Base-by-base conservation (phyloP, 768 basidiomycete species). In the Macrolepiota albuminosa region DNA sequence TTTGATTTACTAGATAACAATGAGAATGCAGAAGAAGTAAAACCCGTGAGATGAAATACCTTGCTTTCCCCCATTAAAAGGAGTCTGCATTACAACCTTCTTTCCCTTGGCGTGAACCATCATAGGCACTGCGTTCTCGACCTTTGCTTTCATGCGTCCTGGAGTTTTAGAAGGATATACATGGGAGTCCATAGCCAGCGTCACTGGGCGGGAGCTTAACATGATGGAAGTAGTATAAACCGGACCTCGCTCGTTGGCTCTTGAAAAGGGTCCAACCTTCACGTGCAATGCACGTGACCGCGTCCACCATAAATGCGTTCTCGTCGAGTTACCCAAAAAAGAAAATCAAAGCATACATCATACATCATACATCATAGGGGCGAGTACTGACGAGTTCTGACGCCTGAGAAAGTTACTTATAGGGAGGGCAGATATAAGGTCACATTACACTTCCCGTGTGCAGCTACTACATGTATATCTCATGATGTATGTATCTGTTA, bases 81-180 rank as follows among this genome's bases (percentile, higher is more conserved):
- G 76, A 9, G 77, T 76, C 43, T 67, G 69, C 24, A 68, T 64
- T 26, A 71, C 56, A 9, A 61, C 60, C 54, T 76, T 77, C 66
- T 78, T 83, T 37, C 76, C 78, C 60, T 81, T 82, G 46, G 75
- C 75, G 4, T 78, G 75, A 64, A 77, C 76, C 1, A 83, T 78
- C 31, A 68, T 76, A 10, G 77, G 69, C 42, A 72, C 51, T 4
- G 76, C 76, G 64, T 88, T 87, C 64, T 87, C 84, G 61, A 53
- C 73, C 64, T 64, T 73, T 67, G 71, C 76, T 75, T 68, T 72
- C 36, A 76, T 75, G 37, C 79, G 73, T n/a, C 80, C 84, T 2
- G 87, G 87, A 0, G 86, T 89, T 69, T 82, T 87, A 1, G 76
- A 65, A 8, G 72, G 68, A 52, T 70, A 67, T 7, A 71, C 65